phyloP scores from a whole-genome alignment of 2,329 filamentous ascomycete species.

The Aspergillus aculeatus region DNA sequence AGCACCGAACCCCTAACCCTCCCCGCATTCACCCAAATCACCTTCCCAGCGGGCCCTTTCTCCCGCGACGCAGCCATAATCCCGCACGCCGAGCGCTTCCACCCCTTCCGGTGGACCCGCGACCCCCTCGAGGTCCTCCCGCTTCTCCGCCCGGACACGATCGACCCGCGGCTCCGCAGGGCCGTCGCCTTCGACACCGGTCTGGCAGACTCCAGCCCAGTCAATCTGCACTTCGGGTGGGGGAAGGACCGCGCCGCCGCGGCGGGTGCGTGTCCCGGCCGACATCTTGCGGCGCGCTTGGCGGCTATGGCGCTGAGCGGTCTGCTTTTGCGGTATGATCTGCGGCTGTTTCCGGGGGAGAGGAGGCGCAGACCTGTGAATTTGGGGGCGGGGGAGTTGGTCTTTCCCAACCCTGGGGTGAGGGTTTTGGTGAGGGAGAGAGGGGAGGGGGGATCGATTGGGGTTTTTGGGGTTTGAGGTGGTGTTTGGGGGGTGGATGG shows the following conservation, averaged over 20 bases:
- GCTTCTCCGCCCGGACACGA: neutral
- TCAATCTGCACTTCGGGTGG: slow-evolving; percentile 30
- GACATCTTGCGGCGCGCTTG: slow-evolving; percentile 24
- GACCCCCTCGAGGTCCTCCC: slow-evolving; percentile 5
- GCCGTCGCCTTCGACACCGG: slow-evolving; percentile 13
- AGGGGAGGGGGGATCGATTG: neutral
- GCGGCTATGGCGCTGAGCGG: slow-evolving; percentile 30
- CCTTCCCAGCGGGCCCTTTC: slow-evolving; percentile 30
- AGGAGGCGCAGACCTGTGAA: slow-evolving; percentile 19
- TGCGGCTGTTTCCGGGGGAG: slow-evolving; percentile 23
- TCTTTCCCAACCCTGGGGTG: slow-evolving; percentile 24
- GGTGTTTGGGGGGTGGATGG: no score
- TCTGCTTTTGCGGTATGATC: slow-evolving; percentile 30
- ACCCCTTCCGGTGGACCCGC: slow-evolving; percentile 30
- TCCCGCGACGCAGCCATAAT: slow-evolving; percentile 27
- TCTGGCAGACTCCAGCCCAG: slow-evolving; percentile 20
- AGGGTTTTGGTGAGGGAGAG: slow-evolving; percentile 26
- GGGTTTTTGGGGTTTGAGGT: no score
- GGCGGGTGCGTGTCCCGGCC: slow-evolving; percentile 25
- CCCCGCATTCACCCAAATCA: slow-evolving; percentile 27
- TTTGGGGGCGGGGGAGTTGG: slow-evolving; percentile 29
- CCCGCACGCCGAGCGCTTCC: slow-evolving; percentile 21
- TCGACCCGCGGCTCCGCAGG: neutral
- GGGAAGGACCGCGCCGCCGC: slow-evolving; percentile 9
- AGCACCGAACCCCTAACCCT: slow-evolving; percentile 11